These are phyloP conservation scores for Lobosporangium transversale DNA, from an alignment of 192 early-diverging fungal species.

Conservation along the genomic window DNA sequence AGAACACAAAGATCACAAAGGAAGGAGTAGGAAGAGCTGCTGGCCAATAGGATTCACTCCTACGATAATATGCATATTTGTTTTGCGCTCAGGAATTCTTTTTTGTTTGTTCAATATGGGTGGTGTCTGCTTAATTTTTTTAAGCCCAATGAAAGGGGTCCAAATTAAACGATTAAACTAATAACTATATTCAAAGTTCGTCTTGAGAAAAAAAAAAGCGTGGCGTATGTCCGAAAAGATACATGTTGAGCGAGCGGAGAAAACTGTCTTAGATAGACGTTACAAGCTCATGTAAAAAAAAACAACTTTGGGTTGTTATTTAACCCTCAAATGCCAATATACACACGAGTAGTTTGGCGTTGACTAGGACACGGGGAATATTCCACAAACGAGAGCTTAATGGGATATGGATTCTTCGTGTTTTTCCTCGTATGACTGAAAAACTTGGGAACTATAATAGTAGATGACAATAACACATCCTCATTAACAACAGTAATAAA, in stretches of 20 bases:
- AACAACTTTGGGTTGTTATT: neutral
- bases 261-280: neutral
- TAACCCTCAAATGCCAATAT: neutral
- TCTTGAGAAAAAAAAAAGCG: slow-evolving; percentile 7
- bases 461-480: no score
- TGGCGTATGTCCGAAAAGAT: slow-evolving; percentile 52
- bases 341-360: neutral
- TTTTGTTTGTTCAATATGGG: no score
- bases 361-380: neutral
- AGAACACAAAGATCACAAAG: no score
- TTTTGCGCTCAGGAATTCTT: no score
- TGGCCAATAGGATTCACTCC: no score
- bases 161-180: neutral
- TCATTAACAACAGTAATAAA: no score
- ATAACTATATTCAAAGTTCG: neutral
- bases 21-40: no score
- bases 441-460: no score
- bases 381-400: no score
- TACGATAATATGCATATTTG: no score
- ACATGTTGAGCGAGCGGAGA: slow-evolving; percentile 7
- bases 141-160: slow-evolving; percentile 7
- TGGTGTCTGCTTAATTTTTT: neutral
- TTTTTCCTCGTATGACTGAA: no score
- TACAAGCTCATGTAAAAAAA: neutral
- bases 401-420: no score